Base-by-base conservation (phyloP, 2,329 filamentous ascomycete species). In the Rasamsonia emersonii region DNA sequence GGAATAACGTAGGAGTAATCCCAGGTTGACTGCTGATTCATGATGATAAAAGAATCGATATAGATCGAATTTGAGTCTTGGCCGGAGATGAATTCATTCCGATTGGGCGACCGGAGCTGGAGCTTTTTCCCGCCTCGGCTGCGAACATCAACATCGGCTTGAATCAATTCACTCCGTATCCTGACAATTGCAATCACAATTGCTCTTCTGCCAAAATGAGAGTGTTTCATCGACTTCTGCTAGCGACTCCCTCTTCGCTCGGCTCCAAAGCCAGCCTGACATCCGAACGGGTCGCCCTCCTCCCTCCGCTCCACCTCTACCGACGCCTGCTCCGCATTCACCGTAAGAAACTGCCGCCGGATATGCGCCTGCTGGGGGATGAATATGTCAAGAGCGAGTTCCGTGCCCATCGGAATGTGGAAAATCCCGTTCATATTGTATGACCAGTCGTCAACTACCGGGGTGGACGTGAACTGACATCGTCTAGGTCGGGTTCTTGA, bases 341-440 rank as follows among this genome's bases (percentile, higher is more conserved):
- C 62, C 76, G 91, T 45, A 85, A 80, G 50, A 73, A 81, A 47
- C 66, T 98, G 7, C 77, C 79, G 0, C 47, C 61, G 2, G 81
- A 94, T 43, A 70, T 75, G 77, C 77, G 91, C 20, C 36, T 93
- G 4, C 64, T 98, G 5, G 91, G 91, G 4, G 91, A 98, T 53
- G 77, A 86, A 56, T 98, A 96, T 59, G 70, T 96, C 56, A 95
- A 93, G 64, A 75, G 77, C 27, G 91, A 98, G 64, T 98, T 96
- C 47, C 73, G 85, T 38, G 81, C 82, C 1, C 91, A 96, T 53
- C 73, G 73, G 38, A 71, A 77, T 19, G 75, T 93, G 29, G 89
- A 96, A 38, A 96, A 96, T 50, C 88, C 91, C 0, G 75, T 85
- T 16, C 89, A 96, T 54, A 76, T 98, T 61, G 86, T 93, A 68